Percentiles rank a stretch among this genome's conserved stretches.
phyloP scores from a whole-genome alignment of 257 asterid species.

The Ballota nigra region DNA sequence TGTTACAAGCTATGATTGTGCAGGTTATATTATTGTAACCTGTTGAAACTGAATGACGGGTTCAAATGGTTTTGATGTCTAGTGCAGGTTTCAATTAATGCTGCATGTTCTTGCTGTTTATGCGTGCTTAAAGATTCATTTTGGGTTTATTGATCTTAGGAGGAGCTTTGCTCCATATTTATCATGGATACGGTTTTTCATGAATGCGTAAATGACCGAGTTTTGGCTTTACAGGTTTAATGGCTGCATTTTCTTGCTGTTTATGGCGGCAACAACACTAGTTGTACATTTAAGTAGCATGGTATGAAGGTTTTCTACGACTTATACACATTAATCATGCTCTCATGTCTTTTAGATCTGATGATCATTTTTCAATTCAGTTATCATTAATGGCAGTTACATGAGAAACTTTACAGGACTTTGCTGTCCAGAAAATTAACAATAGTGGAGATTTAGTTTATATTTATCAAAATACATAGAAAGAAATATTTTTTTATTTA shows the following conservation, averaged over 20 bases:
- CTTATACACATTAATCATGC: slow-evolving; percentile 4
- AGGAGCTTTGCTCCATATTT: not conserved
- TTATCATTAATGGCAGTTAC: not conserved
- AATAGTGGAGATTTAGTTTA: not conserved
- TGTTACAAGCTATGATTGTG: not conserved
- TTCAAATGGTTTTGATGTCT: not conserved
- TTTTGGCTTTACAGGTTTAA: slow-evolving; percentile 32
- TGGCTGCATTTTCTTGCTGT: slow-evolving; percentile 28
- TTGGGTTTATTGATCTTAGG: not conserved
- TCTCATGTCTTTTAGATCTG: not conserved
- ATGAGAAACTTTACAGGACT: not conserved
- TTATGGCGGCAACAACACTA: slow-evolving; percentile 31
- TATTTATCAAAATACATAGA: not conserved
- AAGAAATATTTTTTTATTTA: not conserved
- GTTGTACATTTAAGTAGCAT: slow-evolving; percentile 30
- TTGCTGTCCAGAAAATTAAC: not conserved
- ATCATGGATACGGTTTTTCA: not conserved
- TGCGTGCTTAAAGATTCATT: slow-evolving; percentile 9
- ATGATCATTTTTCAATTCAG: not conserved
- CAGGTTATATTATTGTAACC: not conserved
- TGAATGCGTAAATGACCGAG: not conserved
- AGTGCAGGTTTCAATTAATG: slow-evolving; percentile 5
- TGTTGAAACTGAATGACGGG: not conserved
- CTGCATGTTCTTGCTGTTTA: not conserved
- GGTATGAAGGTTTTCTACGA: slow-evolving; percentile 28